These are phyloP conservation scores for Aphanomyces euteiches DNA, from an alignment of 352 stramenopile genomes.

Conservation along the genomic window DNA sequence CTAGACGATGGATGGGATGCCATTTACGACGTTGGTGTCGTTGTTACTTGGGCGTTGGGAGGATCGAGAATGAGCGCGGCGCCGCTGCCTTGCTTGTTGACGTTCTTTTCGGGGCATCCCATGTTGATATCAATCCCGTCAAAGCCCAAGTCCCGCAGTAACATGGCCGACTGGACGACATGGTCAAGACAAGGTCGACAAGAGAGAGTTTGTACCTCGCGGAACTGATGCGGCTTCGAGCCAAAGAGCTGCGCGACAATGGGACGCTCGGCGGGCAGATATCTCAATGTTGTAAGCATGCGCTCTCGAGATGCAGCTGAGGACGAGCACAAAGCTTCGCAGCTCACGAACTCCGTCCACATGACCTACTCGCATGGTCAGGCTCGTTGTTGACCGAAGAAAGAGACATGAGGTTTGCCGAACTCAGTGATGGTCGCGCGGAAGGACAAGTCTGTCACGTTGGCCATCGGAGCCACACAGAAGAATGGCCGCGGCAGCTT, in stretches of 20 bases:
- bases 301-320: slow-evolving; percentile 51
- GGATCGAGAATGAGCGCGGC: slow-evolving; percentile 64
- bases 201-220: slow-evolving; percentile 44
- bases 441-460: slow-evolving; percentile 76
- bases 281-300: slow-evolving; percentile 78
- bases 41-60: slow-evolving; percentile 41
- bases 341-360: slow-evolving; percentile 86
- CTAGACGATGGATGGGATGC: background rate
- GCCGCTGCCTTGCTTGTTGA: slow-evolving; percentile 76
- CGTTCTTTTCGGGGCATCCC: slow-evolving; percentile 70
- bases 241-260: slow-evolving; percentile 80
- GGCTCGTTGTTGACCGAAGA: background rate
- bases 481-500: slow-evolving; percentile 60
- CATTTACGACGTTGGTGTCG: background rate
- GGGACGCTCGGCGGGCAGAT: slow-evolving; percentile 63
- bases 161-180: slow-evolving; percentile 54
- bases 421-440: slow-evolving; percentile 69
- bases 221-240: slow-evolving; percentile 83
- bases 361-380: slow-evolving; percentile 40
- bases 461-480: slow-evolving; percentile 80
- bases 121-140: slow-evolving; percentile 87
- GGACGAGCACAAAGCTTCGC: slow-evolving; percentile 63
- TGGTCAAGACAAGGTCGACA: background rate
- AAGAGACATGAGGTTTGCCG: slow-evolving; percentile 56
- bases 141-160: slow-evolving; percentile 74